These are phyloP conservation scores for Heimioporus sp. DNA, from an alignment of 768 basidiomycete species.

Conservation along the genomic window DNA sequence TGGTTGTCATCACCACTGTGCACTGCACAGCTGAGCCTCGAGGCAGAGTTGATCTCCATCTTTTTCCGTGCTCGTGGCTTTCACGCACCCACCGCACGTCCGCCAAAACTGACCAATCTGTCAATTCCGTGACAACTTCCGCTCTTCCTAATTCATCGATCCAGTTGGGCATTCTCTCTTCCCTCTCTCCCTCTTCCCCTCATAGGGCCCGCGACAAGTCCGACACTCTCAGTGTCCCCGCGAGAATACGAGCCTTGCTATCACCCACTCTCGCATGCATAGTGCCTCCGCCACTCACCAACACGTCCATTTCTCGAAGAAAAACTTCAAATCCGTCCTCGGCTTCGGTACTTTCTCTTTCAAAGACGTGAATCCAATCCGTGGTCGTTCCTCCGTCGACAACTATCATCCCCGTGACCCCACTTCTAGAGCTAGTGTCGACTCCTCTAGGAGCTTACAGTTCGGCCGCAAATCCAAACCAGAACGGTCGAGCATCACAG, in stretches of 20 bases:
- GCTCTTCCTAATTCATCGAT: constrained; percentile 32
- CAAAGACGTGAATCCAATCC: constrained; percentile 33
- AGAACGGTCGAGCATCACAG: constrained; percentile 38
- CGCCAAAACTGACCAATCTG: constrained; percentile 27
- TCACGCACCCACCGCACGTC: constrained; percentile 36
- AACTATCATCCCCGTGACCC: constrained; percentile 25
- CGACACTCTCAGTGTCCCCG: constrained; percentile 24
- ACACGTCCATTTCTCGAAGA: constrained; percentile 37
- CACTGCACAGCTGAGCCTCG: constrained; percentile 27
- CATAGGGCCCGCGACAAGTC: constrained; percentile 27
- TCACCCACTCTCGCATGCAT: constrained; percentile 39
- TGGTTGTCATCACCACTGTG: constrained; percentile 10
- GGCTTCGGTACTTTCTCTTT: constrained; percentile 40
- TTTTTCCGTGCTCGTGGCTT: constrained; percentile 34
- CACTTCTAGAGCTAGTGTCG: constrained; percentile 42
- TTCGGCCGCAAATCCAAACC: constrained; percentile 34
- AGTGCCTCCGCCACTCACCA: constrained; percentile 38
- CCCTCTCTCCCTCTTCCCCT: constrained; percentile 21
- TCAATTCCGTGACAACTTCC: constrained; percentile 27
- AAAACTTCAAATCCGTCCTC: constrained; percentile 48
- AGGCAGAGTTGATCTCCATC: constrained; percentile 29
- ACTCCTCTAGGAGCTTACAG: constrained; percentile 40
- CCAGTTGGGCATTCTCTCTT: constrained; percentile 19
- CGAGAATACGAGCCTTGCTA: constrained; percentile 24
- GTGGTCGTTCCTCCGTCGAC: constrained; percentile 29